Percentiles rank a stretch among this genome's conserved stretches.
Conservation (phyloP, 441 rosid species). For the Populus tomentosa region DNA sequence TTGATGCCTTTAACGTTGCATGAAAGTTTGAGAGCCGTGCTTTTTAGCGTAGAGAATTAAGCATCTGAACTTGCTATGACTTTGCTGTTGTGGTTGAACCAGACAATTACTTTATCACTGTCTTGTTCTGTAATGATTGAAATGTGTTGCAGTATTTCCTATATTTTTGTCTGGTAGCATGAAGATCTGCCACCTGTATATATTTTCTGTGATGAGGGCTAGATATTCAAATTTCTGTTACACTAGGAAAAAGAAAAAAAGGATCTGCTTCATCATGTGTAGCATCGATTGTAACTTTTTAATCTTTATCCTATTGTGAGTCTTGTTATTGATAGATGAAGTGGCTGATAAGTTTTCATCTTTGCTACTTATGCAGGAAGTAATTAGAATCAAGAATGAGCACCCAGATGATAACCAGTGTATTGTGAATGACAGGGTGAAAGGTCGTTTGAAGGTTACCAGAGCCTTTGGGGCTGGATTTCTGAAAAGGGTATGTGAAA, state of each 20-base stretch:
- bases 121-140: background rate
- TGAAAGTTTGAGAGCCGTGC: background rate
- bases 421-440: conserved; percentile 89
- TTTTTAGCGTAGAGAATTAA: background rate
- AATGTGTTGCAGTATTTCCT: background rate
- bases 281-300: background rate
- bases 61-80: background rate
- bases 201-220: background rate
- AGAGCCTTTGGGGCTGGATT: conserved; percentile 99
- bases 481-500: conserved; percentile 66
- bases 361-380: conserved; percentile 52
- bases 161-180: background rate
- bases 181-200: background rate
- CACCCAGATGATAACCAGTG: conserved; percentile 91
- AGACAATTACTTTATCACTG: background rate
- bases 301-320: background rate
- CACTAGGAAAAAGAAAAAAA: background rate
- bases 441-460: conserved; percentile 95
- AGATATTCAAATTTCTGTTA: background rate
- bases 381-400: conserved; percentile 85
- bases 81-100: background rate
- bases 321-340: background rate
- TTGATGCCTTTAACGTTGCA: too few species aligned
- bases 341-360: background rate
- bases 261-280: background rate